These are phyloP conservation scores for Penicillium hordei DNA, from an alignment of 2,329 filamentous ascomycete genomes.

Conservation along the genomic window DNA sequence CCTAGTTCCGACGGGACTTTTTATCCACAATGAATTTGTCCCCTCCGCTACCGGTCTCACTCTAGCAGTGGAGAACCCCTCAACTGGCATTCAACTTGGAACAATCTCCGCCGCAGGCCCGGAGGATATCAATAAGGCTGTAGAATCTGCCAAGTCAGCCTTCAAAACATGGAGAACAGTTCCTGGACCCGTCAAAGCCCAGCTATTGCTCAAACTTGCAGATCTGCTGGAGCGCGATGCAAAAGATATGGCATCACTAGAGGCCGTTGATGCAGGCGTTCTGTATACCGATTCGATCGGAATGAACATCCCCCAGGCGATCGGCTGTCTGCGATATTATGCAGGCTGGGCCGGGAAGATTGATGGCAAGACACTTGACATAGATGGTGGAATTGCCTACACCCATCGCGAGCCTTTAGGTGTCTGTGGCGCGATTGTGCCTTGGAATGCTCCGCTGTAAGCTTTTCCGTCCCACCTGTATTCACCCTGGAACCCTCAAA, in stretches of 20 bases:
- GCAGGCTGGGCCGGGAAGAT: constrained; percentile 34
- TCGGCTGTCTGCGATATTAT: constrained; percentile 28
- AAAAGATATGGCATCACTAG: constrained; percentile 27
- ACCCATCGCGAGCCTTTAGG: constrained; percentile 30
- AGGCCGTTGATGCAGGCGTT: constrained; percentile 29
- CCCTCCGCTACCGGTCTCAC: constrained; percentile 21
- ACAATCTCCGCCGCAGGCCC: constrained; percentile 25
- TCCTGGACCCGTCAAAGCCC: constrained; percentile 18
- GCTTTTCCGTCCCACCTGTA: not conserved
- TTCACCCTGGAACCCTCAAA: not conserved
- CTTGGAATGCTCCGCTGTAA: constrained; percentile 34
- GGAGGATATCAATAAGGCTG: constrained; percentile 29
- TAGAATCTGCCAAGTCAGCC: constrained; percentile 19
- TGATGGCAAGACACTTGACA: constrained; percentile 26
- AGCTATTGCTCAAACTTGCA: constrained; percentile 27
- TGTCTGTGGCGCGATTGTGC: constrained; percentile 32
- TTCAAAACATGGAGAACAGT: constrained; percentile 29
- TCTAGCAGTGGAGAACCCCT: constrained; percentile 27
- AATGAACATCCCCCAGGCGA: constrained; percentile 26
- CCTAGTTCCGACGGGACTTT: constrained; percentile 29
- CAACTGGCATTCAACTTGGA: constrained; percentile 24
- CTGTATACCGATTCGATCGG: constrained; percentile 25
- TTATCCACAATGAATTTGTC: constrained; percentile 31
- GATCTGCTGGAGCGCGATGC: constrained; percentile 30
- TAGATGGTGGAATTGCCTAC: constrained; percentile 26